These are phyloP conservation scores for Starmerella floricola DNA, from an alignment of 805 yeast species.

Conservation along the genomic window DNA sequence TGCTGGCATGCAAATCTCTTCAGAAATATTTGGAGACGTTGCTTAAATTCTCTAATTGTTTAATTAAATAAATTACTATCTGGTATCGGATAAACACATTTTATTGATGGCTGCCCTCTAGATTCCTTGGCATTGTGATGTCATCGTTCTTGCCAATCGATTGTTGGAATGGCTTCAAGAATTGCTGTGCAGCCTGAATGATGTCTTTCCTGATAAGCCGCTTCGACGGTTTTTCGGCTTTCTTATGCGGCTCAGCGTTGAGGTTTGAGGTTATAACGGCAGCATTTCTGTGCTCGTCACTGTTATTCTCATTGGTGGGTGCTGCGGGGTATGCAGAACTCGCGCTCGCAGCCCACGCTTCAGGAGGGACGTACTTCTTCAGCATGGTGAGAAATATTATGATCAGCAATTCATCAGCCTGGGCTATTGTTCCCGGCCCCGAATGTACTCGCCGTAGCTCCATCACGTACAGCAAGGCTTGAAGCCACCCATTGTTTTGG, in stretches of 20 bases:
- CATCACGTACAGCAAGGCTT: slow-evolving; percentile 8
- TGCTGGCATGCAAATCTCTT: no score
- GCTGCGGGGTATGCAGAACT: no score
- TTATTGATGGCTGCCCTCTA: no score
- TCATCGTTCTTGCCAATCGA: slow-evolving; percentile 18
- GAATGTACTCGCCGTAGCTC: slow-evolving; percentile 13
- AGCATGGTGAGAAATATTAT: slow-evolving; percentile 4
- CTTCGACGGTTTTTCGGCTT: slow-evolving; percentile 4
- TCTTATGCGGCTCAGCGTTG: background rate
- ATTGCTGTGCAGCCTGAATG: slow-evolving; percentile 19
- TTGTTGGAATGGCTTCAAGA: slow-evolving; percentile 15
- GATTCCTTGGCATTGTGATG: background rate
- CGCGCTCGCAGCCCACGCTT: no score
- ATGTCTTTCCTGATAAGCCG: slow-evolving; percentile 20
- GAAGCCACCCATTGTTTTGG: slow-evolving; percentile 10
- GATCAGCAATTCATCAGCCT: slow-evolving; percentile 17
- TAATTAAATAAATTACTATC: no score
- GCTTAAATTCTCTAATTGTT: no score
- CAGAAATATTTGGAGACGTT: no score
- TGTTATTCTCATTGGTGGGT: no score
- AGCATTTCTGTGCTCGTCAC: no score
- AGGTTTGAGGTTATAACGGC: no score
- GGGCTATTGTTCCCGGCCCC: slow-evolving; percentile 13
- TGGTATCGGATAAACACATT: no score
- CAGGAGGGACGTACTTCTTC: background rate